Base-by-base conservation (phyloP, 208 protist genomes). In the Crithidia acanthocephali region DNA sequence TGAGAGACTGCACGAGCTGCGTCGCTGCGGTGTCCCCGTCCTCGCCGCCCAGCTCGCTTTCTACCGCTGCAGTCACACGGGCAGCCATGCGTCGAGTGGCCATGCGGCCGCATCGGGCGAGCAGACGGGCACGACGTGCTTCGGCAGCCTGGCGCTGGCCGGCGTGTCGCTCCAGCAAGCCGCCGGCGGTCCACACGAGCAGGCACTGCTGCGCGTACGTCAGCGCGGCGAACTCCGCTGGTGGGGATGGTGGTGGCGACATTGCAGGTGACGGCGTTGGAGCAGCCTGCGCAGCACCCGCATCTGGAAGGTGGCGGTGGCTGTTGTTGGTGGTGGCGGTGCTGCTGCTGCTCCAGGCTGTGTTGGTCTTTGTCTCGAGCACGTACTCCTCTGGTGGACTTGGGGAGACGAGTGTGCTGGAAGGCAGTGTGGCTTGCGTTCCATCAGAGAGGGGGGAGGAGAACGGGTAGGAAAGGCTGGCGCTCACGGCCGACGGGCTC, bases 121-220 rank as follows among this genome's bases (percentile, higher is more conserved):
- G 68, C 15, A 72, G 50, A 10, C 65, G 72, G 53, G 48, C 74
- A 2, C 70, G 72, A 11, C 68, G 72, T 1, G 53, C 56, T 47
- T 71, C 68, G 6, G 59, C 64, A 16, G 45, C 62, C 7, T 45
- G 44, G 25, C 48, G 69, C 20, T 48, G 69, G 37, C 32, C 64
- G 15, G 27, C 45, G 58, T 79, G 72, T 15, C 55, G 45, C 57
- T 83, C 59, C 18, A 95, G 74, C 50, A 90, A 53, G 2, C 68
- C 61, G 4, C 78, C 74, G 3, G 85, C 85, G 20, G 91, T 84
- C 87, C 90, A 95, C 23, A 86, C 81, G 2, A 95, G 76, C 9
- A 95, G 76, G 61, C 90, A 95, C 55, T 86, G 80, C 69, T 92
- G 87, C 22, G 87, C 79, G 75, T 92, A 95, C 16, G 86, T 70